Evolutionary conservation across 2,329 filamentous ascomycete species (phyloP).

Genomic region (Ophiostoma sp.): DNA sequence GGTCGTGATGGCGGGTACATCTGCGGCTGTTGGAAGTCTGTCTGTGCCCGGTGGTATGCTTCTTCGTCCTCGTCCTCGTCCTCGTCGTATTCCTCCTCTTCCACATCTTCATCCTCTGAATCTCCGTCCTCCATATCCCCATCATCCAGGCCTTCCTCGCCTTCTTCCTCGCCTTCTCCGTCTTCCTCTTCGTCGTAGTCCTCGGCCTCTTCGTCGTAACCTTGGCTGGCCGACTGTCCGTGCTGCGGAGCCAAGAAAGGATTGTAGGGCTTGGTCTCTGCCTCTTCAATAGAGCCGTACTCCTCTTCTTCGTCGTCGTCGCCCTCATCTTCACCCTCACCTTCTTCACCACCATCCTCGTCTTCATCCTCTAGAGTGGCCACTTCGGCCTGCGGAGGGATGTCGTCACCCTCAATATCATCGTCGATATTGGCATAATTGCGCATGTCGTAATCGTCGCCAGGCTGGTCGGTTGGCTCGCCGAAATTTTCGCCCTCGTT

Average conservation of each 20-base stretch:
- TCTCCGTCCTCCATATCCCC: conserved; percentile 13
- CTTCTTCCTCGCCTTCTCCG: conserved; percentile 17
- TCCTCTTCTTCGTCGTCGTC: conserved; percentile 23
- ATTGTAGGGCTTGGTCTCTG: neutral
- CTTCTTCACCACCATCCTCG: conserved; percentile 25
- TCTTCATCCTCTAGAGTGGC: conserved; percentile 26
- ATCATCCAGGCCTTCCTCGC: neutral
- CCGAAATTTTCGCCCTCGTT: conserved; percentile 30
- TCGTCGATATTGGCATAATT: conserved; percentile 34
- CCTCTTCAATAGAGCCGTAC: neutral
- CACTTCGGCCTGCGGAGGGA: conserved; percentile 20
- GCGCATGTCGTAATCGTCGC: conserved; percentile 34
- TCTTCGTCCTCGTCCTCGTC: conserved; percentile 17
- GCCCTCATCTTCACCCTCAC: conserved; percentile 30
- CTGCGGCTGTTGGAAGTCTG: neutral
- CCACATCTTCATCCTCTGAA: conserved; percentile 2
- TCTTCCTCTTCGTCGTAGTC: conserved; percentile 26
- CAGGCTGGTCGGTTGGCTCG: conserved; percentile 25
- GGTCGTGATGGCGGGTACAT: conserved; percentile 14
- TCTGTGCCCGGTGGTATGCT: neutral
- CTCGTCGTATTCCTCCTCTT: conserved; percentile 7
- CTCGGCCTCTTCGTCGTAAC: conserved; percentile 13
- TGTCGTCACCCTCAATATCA: conserved; percentile 26
- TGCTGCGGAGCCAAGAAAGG: neutral
- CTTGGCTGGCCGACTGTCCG: neutral